Evolutionary conservation across 345 rosid species (phyloP).

Genomic region (Mangifera indica): DNA sequence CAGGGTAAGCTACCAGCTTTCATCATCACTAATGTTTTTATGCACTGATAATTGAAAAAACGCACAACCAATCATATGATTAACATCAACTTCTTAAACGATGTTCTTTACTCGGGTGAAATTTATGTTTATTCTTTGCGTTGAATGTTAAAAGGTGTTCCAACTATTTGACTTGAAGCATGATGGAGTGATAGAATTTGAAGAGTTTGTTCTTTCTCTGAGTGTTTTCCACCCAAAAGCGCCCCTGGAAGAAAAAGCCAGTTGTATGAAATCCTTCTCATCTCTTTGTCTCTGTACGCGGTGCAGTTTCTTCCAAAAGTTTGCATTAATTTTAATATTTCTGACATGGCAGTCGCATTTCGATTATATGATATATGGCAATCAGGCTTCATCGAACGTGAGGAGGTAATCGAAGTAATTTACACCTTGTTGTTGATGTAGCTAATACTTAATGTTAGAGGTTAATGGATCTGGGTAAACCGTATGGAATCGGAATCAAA

Average conservation of each 20-base stretch:
- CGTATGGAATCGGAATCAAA: too few relatives aligned
- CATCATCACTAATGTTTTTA: too few relatives aligned
- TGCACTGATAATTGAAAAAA: too few relatives aligned
- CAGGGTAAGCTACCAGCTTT: slow-evolving; percentile 30
- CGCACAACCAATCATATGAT: too few relatives aligned
- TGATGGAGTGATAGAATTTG: slow-evolving; percentile 64
- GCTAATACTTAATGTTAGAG: background rate
- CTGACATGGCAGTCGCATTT: slow-evolving; percentile 47
- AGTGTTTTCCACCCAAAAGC: slow-evolving; percentile 72
- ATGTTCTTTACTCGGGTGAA: too few relatives aligned
- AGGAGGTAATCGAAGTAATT: slow-evolving; percentile 39
- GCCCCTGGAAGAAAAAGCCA: slow-evolving; percentile 48
- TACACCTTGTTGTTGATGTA: background rate
- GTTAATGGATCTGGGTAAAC: too few relatives aligned
- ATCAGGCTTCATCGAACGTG: slow-evolving; percentile 59
- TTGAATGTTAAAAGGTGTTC: slow-evolving; percentile 42
- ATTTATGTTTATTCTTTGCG: background rate
- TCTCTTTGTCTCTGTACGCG: background rate
- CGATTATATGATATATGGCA: slow-evolving; percentile 50
- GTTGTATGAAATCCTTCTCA: slow-evolving; percentile 38
- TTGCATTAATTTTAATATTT: background rate
- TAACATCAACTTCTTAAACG: too few relatives aligned
- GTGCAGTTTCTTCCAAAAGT: background rate
- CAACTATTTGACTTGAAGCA: slow-evolving; percentile 58
- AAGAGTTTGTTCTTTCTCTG: slow-evolving; percentile 66